phyloP scores from a whole-genome alignment of 2,329 filamentous ascomycete species.

The Penicillium fuscoglaucum region DNA sequence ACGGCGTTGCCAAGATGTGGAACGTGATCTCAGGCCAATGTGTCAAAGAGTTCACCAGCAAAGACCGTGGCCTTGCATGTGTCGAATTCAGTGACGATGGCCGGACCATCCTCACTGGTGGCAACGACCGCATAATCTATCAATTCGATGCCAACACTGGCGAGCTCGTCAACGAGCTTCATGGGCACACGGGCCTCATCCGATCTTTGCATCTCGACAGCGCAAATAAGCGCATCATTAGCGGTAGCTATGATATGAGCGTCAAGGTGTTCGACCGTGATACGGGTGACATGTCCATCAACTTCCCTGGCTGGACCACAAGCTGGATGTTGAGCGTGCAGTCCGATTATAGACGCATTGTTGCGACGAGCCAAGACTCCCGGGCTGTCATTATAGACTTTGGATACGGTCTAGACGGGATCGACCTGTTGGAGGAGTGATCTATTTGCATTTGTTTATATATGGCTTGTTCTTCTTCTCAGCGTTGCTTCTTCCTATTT shows the following conservation, averaged over 20 bases:
- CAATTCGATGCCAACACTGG: constrained; percentile 94
- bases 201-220: constrained; percentile 89
- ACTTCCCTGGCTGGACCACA: constrained; percentile 91
- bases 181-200: constrained; percentile 81
- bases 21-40: constrained; percentile 85
- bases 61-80: constrained; percentile 91
- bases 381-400: constrained; percentile 95
- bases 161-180: constrained; percentile 75
- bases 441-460: constrained; percentile 12
- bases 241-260: constrained; percentile 90
- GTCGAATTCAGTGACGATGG: constrained; percentile 95
- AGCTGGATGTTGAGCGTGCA: constrained; percentile 97
- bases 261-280: constrained; percentile 93
- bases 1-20: constrained; percentile 93
- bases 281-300: constrained; percentile 72
- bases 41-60: constrained; percentile 84
- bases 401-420: constrained; percentile 60
- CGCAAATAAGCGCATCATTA: constrained; percentile 80
- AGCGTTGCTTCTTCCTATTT: constrained; percentile 16
- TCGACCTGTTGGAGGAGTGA: constrained; percentile 52
- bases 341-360: constrained; percentile 90
- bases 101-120: constrained; percentile 88
- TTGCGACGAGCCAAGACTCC: constrained; percentile 91
- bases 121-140: constrained; percentile 93
- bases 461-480: constrained; percentile 13